These are phyloP conservation scores for Parmelia sp. DNA, from an alignment of 495 filamentous ascomycete genomes.

Conservation along the genomic window DNA sequence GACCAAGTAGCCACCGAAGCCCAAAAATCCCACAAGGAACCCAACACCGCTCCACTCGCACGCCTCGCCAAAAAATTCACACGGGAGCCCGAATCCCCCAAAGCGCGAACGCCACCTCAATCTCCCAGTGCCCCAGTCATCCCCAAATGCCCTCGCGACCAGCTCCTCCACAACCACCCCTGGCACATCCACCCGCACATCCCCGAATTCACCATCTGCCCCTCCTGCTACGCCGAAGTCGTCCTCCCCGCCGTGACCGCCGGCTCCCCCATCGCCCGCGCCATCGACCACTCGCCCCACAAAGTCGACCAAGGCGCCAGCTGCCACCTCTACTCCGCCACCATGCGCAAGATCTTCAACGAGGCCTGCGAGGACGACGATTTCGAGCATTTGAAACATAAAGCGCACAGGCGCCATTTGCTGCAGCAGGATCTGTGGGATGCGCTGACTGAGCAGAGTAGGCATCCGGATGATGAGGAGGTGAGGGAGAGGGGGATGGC, in stretches of 20 bases:
- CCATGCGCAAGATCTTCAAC: constrained; percentile 62
- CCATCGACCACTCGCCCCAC: constrained; percentile 40
- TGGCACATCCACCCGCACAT: constrained; percentile 61
- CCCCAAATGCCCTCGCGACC: constrained; percentile 51
- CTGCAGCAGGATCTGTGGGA: constrained; percentile 44
- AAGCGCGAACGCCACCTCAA: constrained; percentile 22
- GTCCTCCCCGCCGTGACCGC: constrained; percentile 56
- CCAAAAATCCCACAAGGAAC: constrained; percentile 23
- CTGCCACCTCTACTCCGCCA: constrained; percentile 68
- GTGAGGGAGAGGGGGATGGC: constrained; percentile 41
- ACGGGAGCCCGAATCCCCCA: constrained; percentile 29
- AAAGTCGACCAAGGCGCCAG: constrained; percentile 32
- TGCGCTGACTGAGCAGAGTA: constrained; percentile 36
- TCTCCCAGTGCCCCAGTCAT: constrained; percentile 45
- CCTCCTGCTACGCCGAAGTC: constrained; percentile 64
- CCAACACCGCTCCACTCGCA: not conserved
- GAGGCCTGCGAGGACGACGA: constrained; percentile 55
- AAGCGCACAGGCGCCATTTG: constrained; percentile 36
- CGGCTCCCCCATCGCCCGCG: constrained; percentile 47
- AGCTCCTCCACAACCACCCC: constrained; percentile 37
- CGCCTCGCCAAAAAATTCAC: not conserved
- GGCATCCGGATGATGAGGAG: constrained; percentile 40
- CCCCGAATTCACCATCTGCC: constrained; percentile 61
- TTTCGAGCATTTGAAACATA: constrained; percentile 40
- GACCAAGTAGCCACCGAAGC: constrained; percentile 42